Evolutionary conservation across 331 rosid species (phyloP), one percentile per base, ranked within the genome.

Genomic region (Cydonia oblonga): DNA sequence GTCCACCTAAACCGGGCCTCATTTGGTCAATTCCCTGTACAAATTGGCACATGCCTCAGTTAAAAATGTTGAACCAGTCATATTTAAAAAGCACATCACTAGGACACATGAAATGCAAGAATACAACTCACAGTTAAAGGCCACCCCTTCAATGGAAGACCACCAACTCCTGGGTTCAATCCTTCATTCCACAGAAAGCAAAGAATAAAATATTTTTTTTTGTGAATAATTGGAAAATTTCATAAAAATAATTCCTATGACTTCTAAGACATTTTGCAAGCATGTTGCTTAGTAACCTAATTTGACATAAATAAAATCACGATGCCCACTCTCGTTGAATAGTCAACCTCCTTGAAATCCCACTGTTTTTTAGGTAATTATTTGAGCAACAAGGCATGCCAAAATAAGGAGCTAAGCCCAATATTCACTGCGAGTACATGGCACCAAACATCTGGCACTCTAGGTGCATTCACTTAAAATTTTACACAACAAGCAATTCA

Each of bases 61-160:
- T 69, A 74, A 73, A 64, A 51, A 40, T 64, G 69, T 75, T 33
- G 44, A 53, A 75, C 76, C 25, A 66, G 9, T 23, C 57, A 69
- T 22, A 76, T 62, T 65, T 67, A 66, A 68, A 16, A 57, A 22
- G 57, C 38, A 33, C 71, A 56, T 61, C 23, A 71, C 67, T 76
- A 33, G 57, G 58, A 73, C 71, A 63, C 1, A 60, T 72, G 33
- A 70, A 26, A 59, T 52, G 58, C 76, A 64, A 38, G 57, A 4
- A 42, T 54, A 80, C 26, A 80, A 86, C 96, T 86, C 87, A 92
- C 98, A 20, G 97, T 85, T 78, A 92, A 82, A 68, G 98, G 98
- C 96, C 98, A 92, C 76, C 98, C 98, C 86, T 90, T 92, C 82
- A 92, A 64, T 62, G 96, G 90, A 70, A 88, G 90, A 66, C 86